Evolutionary conservation across 345 rosid species (phyloP), one percentile per base, ranked within the genome.

Genomic region (Gossypium rotundifolium): DNA sequence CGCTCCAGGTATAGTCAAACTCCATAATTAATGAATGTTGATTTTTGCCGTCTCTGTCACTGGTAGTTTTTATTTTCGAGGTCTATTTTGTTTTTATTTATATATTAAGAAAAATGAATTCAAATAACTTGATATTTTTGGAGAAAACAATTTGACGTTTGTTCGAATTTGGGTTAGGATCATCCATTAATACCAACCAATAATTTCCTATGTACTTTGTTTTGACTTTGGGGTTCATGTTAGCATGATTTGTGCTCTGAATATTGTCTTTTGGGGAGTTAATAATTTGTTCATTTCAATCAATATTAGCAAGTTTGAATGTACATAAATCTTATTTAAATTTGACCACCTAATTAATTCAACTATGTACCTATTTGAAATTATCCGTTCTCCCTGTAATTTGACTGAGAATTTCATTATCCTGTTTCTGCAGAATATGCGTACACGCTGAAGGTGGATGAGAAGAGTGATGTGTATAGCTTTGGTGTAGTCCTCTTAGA

Each of bases 401-500:
- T 72, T 76, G 65, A 78, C 74, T 76, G 44, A 76, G 51, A 72
- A 18, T 9, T 11, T 20, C 14, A 18, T 51, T 67, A 27, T 44
- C 60, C 14, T 62, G 33, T 67, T 59, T 25, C 13, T 25, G 4
- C 87, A 95, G 99, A 95, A 53, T 95, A 95, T 71, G 99, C 99
- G 7, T 95, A 95, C 83, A 93, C 99, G 5, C 82, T 91, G 79
- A 93, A 91, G 87, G 99, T 93, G 1, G 99, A 95, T 20, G 99
- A 95, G 87, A 95, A 95, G 91, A 95, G 99, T 53, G 99, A 95
- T 42, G 99, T 95, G 55, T 95, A 95, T 54, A 95, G 99, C 82
- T 95, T 91, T 17, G 99, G 98, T 9, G 99, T 95, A 2, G 99
- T 95, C 33, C 88, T 95, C 8, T 48, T 93, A 2, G 99, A 95